phyloP scores from a whole-genome alignment of 768 basidiomycete genomes.

The Tylopilus subfusipes region DNA sequence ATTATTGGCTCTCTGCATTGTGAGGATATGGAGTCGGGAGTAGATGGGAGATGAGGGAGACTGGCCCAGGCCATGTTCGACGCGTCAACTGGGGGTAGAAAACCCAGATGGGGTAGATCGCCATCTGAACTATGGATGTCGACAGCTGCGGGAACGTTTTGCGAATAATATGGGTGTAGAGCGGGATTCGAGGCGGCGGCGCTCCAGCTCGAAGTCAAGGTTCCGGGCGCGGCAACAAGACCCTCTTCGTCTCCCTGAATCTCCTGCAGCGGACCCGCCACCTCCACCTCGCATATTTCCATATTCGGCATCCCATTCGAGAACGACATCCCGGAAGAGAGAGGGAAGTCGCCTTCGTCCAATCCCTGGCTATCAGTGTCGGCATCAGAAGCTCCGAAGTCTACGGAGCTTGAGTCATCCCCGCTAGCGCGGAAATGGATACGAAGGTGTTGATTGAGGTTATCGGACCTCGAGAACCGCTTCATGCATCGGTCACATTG shows the following conservation, averaged over 20 bases:
- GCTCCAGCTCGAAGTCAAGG: slow-evolving; percentile 17
- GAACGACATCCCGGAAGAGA: slow-evolving; percentile 25
- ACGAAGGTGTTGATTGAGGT: slow-evolving; percentile 80
- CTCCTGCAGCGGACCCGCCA: slow-evolving; percentile 51
- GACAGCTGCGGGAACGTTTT: slow-evolving; percentile 11
- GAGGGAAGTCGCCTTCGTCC: slow-evolving; percentile 32
- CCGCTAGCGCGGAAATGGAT: slow-evolving; percentile 54
- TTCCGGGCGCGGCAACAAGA: slow-evolving; percentile 36
- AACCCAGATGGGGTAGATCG: slow-evolving; percentile 19
- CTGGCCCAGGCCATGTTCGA: slow-evolving; percentile 26
- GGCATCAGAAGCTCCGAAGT: slow-evolving; percentile 24
- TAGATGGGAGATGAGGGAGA: slow-evolving; percentile 13
- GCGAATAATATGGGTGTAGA: slow-evolving; percentile 23
- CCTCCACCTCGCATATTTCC: slow-evolving; percentile 59
- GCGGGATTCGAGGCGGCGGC: slow-evolving; percentile 16
- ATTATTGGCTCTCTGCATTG: slow-evolving; percentile 47
- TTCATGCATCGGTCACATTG: slow-evolving; percentile 71
- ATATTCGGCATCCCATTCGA: slow-evolving; percentile 41
- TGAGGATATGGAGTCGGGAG: slow-evolving; percentile 21
- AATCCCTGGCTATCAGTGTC: slow-evolving; percentile 35
- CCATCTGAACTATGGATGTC: slow-evolving; percentile 19
- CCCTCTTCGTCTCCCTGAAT: slow-evolving; percentile 59
- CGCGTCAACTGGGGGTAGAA: slow-evolving; percentile 21
- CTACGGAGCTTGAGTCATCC: slow-evolving; percentile 28
- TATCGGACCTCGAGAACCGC: slow-evolving; percentile 85